Percentiles rank a stretch among this genome's conserved stretches.
These are phyloP conservation scores for Neoscytalidium dimidiatum DNA, from an alignment of 2,329 filamentous ascomycete species.

Conservation along the genomic window DNA sequence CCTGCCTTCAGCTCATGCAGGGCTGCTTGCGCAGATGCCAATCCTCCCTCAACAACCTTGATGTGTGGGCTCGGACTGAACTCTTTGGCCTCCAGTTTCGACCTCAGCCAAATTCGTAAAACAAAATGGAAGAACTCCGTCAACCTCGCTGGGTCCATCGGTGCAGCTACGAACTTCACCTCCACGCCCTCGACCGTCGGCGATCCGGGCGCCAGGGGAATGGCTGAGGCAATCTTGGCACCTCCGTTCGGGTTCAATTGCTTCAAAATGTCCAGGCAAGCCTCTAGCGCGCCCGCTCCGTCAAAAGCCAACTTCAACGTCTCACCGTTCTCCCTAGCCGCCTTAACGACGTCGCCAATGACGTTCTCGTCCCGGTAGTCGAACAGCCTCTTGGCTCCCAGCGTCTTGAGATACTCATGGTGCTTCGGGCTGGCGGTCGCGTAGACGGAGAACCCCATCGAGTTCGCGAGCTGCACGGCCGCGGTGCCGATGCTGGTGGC, in stretches of 20 bases:
- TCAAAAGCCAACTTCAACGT: slow-evolving; percentile 3
- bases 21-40: slow-evolving; percentile 23
- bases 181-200: slow-evolving; percentile 25
- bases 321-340: slow-evolving; percentile 20
- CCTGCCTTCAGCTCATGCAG: slow-evolving; percentile 27
- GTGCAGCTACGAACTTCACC: slow-evolving; percentile 23
- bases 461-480: slow-evolving; percentile 18
- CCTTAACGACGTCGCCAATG: slow-evolving; percentile 3
- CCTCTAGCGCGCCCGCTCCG: not conserved
- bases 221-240: slow-evolving; percentile 24
- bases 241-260: slow-evolving; percentile 21
- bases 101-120: slow-evolving; percentile 26
- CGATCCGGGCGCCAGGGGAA: slow-evolving; percentile 10
- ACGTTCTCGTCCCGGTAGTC: slow-evolving; percentile 20
- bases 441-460: slow-evolving; percentile 21
- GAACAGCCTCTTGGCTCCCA: slow-evolving; percentile 22
- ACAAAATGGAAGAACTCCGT: slow-evolving; percentile 23
- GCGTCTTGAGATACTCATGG: slow-evolving; percentile 15
- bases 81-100: slow-evolving; percentile 25
- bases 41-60: slow-evolving; percentile 25
- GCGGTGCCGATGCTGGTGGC: slow-evolving; percentile 22
- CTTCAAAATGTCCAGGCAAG: slow-evolving; percentile 22
- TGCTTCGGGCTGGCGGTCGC: slow-evolving; percentile 22
- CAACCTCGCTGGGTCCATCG: slow-evolving; percentile 19
- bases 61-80: slow-evolving; percentile 27